Percentiles rank a stretch among this genome's conserved stretches.
phyloP scores from a whole-genome alignment of 345 rosid species.

The Salix dunnii region DNA sequence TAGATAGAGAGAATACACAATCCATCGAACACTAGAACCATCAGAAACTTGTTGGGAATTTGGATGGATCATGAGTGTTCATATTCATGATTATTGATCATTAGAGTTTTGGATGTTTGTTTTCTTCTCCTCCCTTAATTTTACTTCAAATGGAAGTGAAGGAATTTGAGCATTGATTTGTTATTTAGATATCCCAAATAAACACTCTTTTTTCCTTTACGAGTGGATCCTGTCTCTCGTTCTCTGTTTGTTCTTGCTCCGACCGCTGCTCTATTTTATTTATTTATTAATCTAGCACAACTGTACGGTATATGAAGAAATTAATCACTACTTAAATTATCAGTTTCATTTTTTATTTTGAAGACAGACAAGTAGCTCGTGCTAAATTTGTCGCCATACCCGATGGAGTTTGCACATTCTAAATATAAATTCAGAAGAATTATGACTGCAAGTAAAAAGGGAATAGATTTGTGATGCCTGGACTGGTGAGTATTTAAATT shows the following conservation, averaged over 20 bases:
- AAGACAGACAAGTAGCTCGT: not conserved
- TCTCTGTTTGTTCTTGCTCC: not conserved
- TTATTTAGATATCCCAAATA: not conserved
- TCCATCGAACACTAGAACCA: not conserved
- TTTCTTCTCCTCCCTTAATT: not conserved
- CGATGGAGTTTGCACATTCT: too few species aligned
- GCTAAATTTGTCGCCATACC: constrained; percentile 36
- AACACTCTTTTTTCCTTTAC: not conserved
- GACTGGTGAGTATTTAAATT: too few species aligned
- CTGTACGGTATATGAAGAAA: not conserved
- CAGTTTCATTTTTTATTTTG: too few species aligned
- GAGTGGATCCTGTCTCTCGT: not conserved
- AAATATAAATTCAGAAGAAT: too few species aligned
- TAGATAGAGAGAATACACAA: not conserved
- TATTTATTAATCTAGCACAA: not conserved
- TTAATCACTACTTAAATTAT: too few species aligned
- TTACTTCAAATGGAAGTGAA: not conserved
- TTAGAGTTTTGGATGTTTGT: not conserved
- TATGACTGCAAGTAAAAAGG: too few species aligned
- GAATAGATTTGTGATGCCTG: too few species aligned
- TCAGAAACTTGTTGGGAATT: not conserved
- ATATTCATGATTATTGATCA: not conserved
- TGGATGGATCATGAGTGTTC: not conserved
- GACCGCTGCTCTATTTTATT: not conserved
- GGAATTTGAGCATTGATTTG: not conserved